Evolutionary conservation across 805 yeast genomes (phyloP), one percentile per base, ranked within the genome.

Genomic region (Yamadazyma olivae): DNA sequence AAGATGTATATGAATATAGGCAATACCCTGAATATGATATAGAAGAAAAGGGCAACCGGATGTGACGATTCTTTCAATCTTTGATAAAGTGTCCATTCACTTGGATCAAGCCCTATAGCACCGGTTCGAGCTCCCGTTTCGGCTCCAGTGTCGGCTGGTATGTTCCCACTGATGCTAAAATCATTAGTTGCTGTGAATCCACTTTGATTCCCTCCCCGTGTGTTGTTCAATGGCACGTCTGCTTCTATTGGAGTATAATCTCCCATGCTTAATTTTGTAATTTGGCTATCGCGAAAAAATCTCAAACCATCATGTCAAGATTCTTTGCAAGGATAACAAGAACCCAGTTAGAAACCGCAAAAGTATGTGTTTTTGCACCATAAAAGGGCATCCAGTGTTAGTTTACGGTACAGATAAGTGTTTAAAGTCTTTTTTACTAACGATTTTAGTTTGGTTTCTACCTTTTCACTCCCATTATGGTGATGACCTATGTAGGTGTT

Each of bases 401-500:
- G n/a, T n/a, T n/a, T n/a, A n/a, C n/a, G n/a, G n/a, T n/a, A n/a
- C 14, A 7, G 4, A 8, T 5, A 20, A 10, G 15, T n/a, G 7
- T 18, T 17, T 4, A n/a, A 24, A 9, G 19, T 3, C 8, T n/a
- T 17, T 12, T 19, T 13, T 35, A 44, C 46, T 48, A 39, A 41
- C 45, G 21, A n/a, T 38, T 13, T 7, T 27, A 81, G 81, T 87
- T 88, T 61, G 79, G 95, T 0, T 83, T 89, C 53, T 90, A 85
- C 56, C 75, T 90, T 29, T 65, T 88, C 49, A 78, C 95, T 1
- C 98, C 98, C 0, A 84, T 90, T 31, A 74, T 77, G n/a, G 83
- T 88, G 53, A 90, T 90, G 98, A 83, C 87, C 61, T 90, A 83
- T 50, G 90, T 88, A 30, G 97, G 98, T 55, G 75, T 83, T 26